Evolutionary conservation across 257 asterid genomes (phyloP).

Genomic region (Knoxia roxburghii): DNA sequence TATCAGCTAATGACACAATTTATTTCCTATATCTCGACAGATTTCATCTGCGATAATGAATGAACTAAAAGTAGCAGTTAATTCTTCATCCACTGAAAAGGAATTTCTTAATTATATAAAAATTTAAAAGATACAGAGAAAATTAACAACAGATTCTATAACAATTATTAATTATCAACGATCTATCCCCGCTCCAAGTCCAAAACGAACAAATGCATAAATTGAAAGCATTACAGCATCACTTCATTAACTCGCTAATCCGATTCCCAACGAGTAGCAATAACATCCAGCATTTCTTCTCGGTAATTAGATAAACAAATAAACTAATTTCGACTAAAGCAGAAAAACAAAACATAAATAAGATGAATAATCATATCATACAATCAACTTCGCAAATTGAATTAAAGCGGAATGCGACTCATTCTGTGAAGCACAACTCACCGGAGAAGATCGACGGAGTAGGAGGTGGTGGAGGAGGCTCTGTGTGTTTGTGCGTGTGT

Average conservation of each 20-base stretch:
- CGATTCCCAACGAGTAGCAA: neutral
- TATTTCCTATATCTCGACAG: neutral
- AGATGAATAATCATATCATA: neutral
- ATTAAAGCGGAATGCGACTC: neutral
- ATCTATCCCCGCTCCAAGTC: slow-evolving; percentile 6
- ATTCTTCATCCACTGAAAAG: neutral
- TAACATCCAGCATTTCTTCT: slow-evolving; percentile 10
- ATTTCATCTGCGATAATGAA: neutral
- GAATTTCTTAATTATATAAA: neutral
- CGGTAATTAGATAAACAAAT: neutral
- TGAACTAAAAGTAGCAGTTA: neutral
- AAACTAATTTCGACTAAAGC: neutral
- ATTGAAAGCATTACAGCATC: slow-evolving; percentile 6
- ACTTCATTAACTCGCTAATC: slow-evolving; percentile 7
- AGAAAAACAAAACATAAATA: neutral
- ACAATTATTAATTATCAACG: neutral
- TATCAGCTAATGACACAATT: neutral
- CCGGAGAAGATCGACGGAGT: slow-evolving; percentile 22
- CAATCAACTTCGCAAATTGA: neutral
- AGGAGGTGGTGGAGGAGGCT: slow-evolving; percentile 13
- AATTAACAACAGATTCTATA: neutral
- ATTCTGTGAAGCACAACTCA: neutral
- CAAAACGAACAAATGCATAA: neutral
- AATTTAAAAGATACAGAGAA: neutral
- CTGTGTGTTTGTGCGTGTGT: neutral